Conservation (phyloP, 257 asterid species). For the Rehmannia glutinosa region DNA sequence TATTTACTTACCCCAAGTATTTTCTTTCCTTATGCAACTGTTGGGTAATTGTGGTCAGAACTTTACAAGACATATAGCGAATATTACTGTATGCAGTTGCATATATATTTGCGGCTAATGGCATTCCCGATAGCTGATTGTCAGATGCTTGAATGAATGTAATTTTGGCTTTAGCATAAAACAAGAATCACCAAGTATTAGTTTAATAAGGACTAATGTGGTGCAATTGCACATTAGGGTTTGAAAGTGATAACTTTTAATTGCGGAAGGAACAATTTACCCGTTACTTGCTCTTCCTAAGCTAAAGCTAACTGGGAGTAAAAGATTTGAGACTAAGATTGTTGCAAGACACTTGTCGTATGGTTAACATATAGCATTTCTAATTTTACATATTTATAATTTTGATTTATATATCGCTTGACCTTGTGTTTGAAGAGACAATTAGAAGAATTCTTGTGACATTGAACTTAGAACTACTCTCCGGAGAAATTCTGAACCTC, state of each 20-base stretch:
- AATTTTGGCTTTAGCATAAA: background rate
- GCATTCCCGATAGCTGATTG: background rate
- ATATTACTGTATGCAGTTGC: background rate
- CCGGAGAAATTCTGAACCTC: background rate
- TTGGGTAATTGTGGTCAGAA: background rate
- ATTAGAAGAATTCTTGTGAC: background rate
- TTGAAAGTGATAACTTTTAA: background rate
- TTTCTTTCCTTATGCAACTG: background rate
- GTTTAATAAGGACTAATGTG: background rate
- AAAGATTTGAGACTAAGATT: background rate
- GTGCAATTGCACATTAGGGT: slow-evolving; percentile 13
- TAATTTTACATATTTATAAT: background rate
- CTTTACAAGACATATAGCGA: background rate
- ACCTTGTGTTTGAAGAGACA: background rate
- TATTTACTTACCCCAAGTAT: background rate
- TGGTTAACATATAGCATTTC: background rate
- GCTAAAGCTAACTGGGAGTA: background rate
- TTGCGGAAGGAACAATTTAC: background rate
- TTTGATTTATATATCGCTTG: background rate
- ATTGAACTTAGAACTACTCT: background rate
- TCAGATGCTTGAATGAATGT: background rate
- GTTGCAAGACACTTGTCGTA: background rate
- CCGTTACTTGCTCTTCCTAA: background rate
- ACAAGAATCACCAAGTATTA: background rate
- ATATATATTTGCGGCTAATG: background rate